phyloP scores from a whole-genome alignment of 2,329 filamentous ascomycete genomes.

The Phaeosphaeriaceae sp. region DNA sequence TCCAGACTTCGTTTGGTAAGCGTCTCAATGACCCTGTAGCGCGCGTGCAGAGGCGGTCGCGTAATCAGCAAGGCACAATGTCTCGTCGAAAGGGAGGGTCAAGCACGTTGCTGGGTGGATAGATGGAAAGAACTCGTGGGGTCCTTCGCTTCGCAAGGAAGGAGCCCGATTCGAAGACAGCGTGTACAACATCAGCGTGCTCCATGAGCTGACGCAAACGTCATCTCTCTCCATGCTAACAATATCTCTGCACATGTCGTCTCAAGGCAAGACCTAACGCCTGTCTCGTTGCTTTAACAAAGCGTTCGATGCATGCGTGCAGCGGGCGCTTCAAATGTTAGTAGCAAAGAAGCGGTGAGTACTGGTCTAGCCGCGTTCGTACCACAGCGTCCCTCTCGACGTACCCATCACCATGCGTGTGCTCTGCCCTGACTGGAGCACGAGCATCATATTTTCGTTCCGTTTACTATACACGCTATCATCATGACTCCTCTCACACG shows the following conservation, averaged over 20 bases:
- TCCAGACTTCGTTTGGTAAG: not conserved
- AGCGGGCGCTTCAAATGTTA: not conserved
- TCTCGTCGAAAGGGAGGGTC: conserved; percentile 32
- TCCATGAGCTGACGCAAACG: not conserved
- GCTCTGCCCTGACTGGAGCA: too few species aligned
- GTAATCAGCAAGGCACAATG: not conserved
- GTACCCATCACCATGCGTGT: not conserved
- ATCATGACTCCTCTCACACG: too few species aligned
- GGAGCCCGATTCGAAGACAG: conserved; percentile 40
- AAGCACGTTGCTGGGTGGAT: conserved; percentile 28
- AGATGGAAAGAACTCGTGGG: conserved; percentile 23
- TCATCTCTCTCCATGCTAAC: not conserved
- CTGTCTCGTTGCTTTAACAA: not conserved
- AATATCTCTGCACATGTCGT: not conserved
- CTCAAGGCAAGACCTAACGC: not conserved
- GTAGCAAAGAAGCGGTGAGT: conserved; percentile 4
- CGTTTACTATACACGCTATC: too few species aligned
- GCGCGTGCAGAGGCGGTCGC: too few species aligned
- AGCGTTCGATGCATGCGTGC: conserved; percentile 2
- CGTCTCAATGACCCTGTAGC: not conserved
- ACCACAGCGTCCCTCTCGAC: not conserved
- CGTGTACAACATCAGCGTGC: conserved; percentile 10
- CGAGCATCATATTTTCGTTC: too few species aligned
- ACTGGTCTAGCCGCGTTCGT: not conserved
- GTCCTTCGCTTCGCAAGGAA: conserved; percentile 24